phyloP scores from a whole-genome alignment of 306 rosid genomes.

The Rosa persica region DNA sequence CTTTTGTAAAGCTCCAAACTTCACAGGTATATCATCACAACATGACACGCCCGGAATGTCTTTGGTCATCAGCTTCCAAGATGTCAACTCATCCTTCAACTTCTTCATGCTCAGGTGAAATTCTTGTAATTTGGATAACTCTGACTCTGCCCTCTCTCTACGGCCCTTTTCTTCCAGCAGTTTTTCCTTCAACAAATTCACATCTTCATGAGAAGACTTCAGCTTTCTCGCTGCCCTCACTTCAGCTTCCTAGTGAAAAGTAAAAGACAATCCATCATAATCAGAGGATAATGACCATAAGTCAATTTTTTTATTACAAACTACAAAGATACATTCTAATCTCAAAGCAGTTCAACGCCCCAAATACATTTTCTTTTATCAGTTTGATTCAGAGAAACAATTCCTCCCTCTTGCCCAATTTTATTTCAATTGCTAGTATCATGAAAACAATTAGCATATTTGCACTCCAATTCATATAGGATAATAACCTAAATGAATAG shows the following conservation, averaged over 20 bases:
- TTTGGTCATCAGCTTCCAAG: constrained; percentile 54
- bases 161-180: constrained; percentile 69
- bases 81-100: constrained; percentile 80
- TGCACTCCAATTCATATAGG: neutral
- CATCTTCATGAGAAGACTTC: constrained; percentile 66
- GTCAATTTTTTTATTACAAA: neutral
- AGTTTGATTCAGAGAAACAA: neutral
- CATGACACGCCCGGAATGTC: constrained; percentile 78
- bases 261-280: constrained; percentile 4
- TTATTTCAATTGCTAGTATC: neutral
- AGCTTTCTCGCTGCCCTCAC: constrained; percentile 90
- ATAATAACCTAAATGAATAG: neutral
- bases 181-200: constrained; percentile 80
- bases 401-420: neutral
- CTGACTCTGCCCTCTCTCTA: constrained; percentile 73
- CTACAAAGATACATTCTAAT: neutral
- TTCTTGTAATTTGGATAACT: constrained; percentile 73
- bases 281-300: neutral
- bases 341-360: neutral
- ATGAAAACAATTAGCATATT: neutral
- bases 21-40: constrained; percentile 71
- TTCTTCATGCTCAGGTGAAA: constrained; percentile 55
- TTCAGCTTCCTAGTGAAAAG: constrained; percentile 71
- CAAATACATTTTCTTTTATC: neutral
- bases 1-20: constrained; percentile 85